Base-by-base conservation (phyloP, 2,329 filamentous ascomycete species). In the Diatrype stigma region DNA sequence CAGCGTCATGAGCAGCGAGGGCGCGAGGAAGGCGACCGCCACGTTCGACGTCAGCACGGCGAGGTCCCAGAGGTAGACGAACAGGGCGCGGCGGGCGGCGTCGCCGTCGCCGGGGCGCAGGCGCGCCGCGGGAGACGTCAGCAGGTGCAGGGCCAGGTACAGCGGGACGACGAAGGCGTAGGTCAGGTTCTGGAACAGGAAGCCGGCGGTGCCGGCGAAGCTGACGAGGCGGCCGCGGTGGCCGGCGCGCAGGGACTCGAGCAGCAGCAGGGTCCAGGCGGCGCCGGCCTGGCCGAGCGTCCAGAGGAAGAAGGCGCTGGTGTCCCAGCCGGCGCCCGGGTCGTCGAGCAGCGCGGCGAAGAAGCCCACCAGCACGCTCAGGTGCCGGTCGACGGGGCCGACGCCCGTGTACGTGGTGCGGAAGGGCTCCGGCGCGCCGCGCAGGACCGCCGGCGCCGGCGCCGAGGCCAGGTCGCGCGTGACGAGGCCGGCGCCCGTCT, bases 11-110 rank as follows among this genome's bases (percentile, higher is more conserved):
- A 63, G 51, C 19, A 66, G 49, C 37, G 54, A 55, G 23, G 64
- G 63, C 1, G 60, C 56, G 46, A 64, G 51, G 48, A 61, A 60
- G 5, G 58, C 48, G 12, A 66, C 44, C 6, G 60, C 63, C 1
- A 67, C 58, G 17, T 63, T 50, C 49, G 61, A 51, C 23, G 65
- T 64, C 6, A 67, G 46, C 16, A 65, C 52, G 10, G 62, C 59
- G 35, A 67, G 51, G 52, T 67, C 64, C 63, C 63, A 65, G 37
- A 63, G 61, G 23, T 63, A 57, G 8, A 62, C 62, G 52, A 64
- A 60, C 14, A 66, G 54, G 49, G 51, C 42, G 32, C 56, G 47
- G 10, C 60, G 55, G 40, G 58, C 60, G 26, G 37, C 53, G 19
- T 59, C 56, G 28, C 59, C 58, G 30, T 55, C 49, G 38, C 55